Evolutionary conservation across 352 stramenopile species (phyloP).

Genomic region (Phytophthora idaei): DNA sequence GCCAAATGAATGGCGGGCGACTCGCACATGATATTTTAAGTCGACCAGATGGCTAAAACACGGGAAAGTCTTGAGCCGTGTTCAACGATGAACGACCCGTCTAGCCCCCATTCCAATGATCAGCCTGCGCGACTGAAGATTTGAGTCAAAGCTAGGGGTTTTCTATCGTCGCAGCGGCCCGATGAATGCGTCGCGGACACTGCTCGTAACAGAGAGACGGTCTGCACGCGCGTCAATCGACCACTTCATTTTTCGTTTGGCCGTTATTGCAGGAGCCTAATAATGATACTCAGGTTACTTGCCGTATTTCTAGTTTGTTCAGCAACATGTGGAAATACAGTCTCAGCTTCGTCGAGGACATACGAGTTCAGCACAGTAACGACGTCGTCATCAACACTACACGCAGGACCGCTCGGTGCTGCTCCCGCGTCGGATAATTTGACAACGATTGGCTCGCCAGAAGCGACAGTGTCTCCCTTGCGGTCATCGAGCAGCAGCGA

Average conservation of each 20-base stretch:
- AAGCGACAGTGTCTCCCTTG: not conserved
- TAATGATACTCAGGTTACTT: constrained; percentile 15
- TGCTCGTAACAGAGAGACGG: not conserved
- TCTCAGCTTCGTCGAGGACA: constrained; percentile 1
- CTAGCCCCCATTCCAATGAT: constrained; percentile 14
- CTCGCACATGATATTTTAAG: constrained; percentile 4
- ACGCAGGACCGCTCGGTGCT: not conserved
- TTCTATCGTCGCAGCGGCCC: not conserved
- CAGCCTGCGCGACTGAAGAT: constrained; percentile 16
- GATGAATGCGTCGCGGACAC: not conserved
- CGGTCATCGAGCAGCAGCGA: not conserved
- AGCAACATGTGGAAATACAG: constrained; percentile 1
- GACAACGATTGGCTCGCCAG: not conserved
- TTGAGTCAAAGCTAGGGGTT: constrained; percentile 8
- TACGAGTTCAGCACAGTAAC: constrained; percentile 11
- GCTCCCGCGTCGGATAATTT: not conserved
- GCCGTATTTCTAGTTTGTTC: not conserved
- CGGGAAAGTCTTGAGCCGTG: constrained; percentile 23
- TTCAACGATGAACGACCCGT: constrained; percentile 13
- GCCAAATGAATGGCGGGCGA: constrained; percentile 15
- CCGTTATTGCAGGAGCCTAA: constrained; percentile 2
- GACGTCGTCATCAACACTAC: not conserved
- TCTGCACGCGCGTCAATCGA: not conserved
- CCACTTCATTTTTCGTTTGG: constrained; percentile 20
- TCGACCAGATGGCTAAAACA: constrained; percentile 18